Percentiles rank a stretch among this genome's conserved stretches.
Evolutionary conservation across 495 filamentous ascomycete species (phyloP).

Genomic region (Penicillium samsonianum): DNA sequence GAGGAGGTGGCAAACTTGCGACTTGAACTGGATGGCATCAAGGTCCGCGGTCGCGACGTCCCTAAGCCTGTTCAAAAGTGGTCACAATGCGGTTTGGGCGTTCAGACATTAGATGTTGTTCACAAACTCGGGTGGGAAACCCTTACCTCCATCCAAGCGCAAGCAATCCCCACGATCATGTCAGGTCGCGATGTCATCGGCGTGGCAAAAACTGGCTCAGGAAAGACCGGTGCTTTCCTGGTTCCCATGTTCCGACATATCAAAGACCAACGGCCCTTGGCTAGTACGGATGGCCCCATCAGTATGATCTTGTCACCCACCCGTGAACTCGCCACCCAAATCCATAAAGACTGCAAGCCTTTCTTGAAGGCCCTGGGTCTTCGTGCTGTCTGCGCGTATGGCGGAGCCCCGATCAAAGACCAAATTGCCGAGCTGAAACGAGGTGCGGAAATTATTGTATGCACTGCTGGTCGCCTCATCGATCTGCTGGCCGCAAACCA

Average conservation of each 20-base stretch:
- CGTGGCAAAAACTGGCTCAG: constrained; percentile 97
- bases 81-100: constrained; percentile 89
- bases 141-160: constrained; percentile 91
- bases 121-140: constrained; percentile 79
- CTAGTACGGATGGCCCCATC: constrained; percentile 82
- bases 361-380: constrained; percentile 88
- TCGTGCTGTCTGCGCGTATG: constrained; percentile 93
- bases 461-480: constrained; percentile 96
- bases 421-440: constrained; percentile 96
- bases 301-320: constrained; percentile 91
- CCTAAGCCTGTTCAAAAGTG: constrained; percentile 95
- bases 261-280: constrained; percentile 86
- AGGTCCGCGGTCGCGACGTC: constrained; percentile 79
- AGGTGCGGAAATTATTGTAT: constrained; percentile 92
- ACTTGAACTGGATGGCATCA: constrained; percentile 90
- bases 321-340: constrained; percentile 91
- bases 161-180: constrained; percentile 94
- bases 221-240: constrained; percentile 94
- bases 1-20: constrained; percentile 81
- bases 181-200: constrained; percentile 95
- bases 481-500: constrained; percentile 91
- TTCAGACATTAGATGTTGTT: constrained; percentile 87
- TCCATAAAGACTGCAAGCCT: constrained; percentile 89
- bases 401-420: constrained; percentile 94
- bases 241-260: constrained; percentile 98